Percentiles rank a stretch among this genome's conserved stretches.
Conservation (phyloP, 2,329 filamentous ascomycete genomes). For the Helminthosporium solani region DNA sequence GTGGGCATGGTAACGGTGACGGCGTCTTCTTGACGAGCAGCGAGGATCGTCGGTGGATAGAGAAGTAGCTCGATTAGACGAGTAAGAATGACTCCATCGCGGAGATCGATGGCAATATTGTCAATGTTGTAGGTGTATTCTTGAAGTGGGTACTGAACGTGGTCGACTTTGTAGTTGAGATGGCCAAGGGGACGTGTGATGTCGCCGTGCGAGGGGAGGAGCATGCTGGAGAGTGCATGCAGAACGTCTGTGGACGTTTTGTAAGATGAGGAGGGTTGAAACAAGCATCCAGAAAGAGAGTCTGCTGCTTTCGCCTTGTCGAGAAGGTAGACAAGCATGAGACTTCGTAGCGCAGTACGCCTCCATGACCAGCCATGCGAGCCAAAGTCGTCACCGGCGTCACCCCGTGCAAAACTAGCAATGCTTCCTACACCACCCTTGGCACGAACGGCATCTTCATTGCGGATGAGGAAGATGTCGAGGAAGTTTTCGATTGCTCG, state of each 20-base stretch:
- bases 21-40: conserved; percentile 38
- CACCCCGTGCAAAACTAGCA: conserved; percentile 40
- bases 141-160: conserved; percentile 58
- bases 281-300: conserved; percentile 48
- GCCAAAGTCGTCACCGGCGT: conserved; percentile 43
- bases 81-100: conserved; percentile 62
- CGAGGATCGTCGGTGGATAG: conserved; percentile 42
- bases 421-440: conserved; percentile 42
- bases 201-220: conserved; percentile 61
- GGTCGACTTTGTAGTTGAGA: conserved; percentile 56
- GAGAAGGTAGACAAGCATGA: conserved; percentile 61
- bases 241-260: conserved; percentile 60
- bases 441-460: conserved; percentile 54
- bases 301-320: conserved; percentile 54
- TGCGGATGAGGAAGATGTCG: conserved; percentile 58
- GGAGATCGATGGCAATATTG: conserved; percentile 63
- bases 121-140: conserved; percentile 60
- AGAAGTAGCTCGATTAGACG: conserved; percentile 60
- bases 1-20: conserved; percentile 50
- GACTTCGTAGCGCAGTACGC: conserved; percentile 57
- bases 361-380: conserved; percentile 53
- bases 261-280: conserved; percentile 52
- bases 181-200: conserved; percentile 57
- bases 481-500: conserved; percentile 55
- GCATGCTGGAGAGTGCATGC: conserved; percentile 52